Percentiles rank a stretch among this genome's conserved stretches.
Evolutionary conservation across 2,329 filamentous ascomycete species (phyloP).

Genomic region (Botryosphaeria dothidea): DNA sequence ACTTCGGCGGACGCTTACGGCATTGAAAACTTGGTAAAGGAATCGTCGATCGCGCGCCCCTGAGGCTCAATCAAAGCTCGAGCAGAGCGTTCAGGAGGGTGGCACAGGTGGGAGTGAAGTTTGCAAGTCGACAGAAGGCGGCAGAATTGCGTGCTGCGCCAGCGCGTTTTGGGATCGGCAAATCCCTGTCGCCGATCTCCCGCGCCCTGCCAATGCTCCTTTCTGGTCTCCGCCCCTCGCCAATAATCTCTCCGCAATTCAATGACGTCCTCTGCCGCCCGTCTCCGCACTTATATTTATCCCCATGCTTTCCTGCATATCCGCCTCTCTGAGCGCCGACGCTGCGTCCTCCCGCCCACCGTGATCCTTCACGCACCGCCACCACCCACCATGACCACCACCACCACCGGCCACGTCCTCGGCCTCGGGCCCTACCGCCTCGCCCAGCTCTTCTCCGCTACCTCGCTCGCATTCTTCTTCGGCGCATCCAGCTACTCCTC

Average conservation of each 20-base stretch:
- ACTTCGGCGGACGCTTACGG: neutral
- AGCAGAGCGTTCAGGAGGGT: neutral
- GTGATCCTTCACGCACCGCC: neutral
- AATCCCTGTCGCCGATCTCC: constrained; percentile 4
- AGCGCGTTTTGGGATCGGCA: constrained; percentile 1
- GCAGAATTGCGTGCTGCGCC: constrained; percentile 1
- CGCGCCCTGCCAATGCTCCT: neutral
- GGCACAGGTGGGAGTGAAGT: neutral
- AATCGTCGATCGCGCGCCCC: neutral
- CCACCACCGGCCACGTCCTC: neutral
- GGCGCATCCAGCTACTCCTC: neutral
- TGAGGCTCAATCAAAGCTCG: neutral
- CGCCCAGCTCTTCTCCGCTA: neutral
- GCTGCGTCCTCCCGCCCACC: neutral
- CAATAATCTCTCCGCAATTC: neutral
- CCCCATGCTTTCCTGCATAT: neutral
- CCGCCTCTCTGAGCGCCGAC: neutral
- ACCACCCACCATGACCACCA: neutral
- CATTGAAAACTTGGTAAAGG: constrained; percentile 6
- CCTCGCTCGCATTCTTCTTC: constrained; percentile 1
- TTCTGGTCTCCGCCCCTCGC: neutral
- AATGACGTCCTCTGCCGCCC: neutral
- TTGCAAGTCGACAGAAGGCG: neutral
- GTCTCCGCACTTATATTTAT: neutral
- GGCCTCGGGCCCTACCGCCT: neutral